phyloP scores from a whole-genome alignment of 345 rosid species.

The Kernera saxatilis region DNA sequence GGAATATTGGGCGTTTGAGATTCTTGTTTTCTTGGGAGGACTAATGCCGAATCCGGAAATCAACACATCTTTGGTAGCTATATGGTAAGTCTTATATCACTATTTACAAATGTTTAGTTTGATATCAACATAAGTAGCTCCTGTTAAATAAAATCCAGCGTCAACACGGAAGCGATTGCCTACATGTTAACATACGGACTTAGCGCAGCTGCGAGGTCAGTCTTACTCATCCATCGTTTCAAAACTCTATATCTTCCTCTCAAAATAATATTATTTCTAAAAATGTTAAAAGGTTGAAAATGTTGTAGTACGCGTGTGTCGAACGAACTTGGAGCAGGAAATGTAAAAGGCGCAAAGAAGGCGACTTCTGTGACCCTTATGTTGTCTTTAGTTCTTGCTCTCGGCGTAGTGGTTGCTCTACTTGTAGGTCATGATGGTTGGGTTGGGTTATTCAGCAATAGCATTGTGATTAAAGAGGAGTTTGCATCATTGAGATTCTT shows the following conservation, averaged over 20 bases:
- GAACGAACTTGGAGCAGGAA: slow-evolving; percentile 71
- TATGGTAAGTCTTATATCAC: slow-evolving; percentile 41
- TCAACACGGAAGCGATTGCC: slow-evolving; percentile 53
- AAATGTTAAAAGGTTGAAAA: neutral
- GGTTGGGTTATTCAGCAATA: slow-evolving; percentile 55
- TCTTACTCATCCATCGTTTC: neutral
- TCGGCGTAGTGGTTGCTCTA: slow-evolving; percentile 35
- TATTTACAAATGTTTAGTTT: neutral
- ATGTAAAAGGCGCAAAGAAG: slow-evolving; percentile 38
- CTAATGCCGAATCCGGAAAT: slow-evolving; percentile 52
- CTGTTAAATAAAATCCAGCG: slow-evolving; percentile 30
- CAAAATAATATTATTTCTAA: neutral
- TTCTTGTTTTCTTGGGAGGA: slow-evolving; percentile 72
- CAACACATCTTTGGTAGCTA: slow-evolving; percentile 59
- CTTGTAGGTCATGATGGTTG: slow-evolving; percentile 51
- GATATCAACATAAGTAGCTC: neutral
- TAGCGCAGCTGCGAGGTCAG: slow-evolving; percentile 81
- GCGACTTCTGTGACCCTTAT: slow-evolving; percentile 46
- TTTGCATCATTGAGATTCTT: slow-evolving; percentile 55
- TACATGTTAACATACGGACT: slow-evolving; percentile 70
- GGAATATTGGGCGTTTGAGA: slow-evolving; percentile 81
- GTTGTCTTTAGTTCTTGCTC: slow-evolving; percentile 51
- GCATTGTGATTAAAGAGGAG: slow-evolving; percentile 30
- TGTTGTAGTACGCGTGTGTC: slow-evolving; percentile 86
- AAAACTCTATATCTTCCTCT: neutral